Evolutionary conservation across 441 rosid genomes (phyloP).

Genomic region (Geranium incanum): DNA sequence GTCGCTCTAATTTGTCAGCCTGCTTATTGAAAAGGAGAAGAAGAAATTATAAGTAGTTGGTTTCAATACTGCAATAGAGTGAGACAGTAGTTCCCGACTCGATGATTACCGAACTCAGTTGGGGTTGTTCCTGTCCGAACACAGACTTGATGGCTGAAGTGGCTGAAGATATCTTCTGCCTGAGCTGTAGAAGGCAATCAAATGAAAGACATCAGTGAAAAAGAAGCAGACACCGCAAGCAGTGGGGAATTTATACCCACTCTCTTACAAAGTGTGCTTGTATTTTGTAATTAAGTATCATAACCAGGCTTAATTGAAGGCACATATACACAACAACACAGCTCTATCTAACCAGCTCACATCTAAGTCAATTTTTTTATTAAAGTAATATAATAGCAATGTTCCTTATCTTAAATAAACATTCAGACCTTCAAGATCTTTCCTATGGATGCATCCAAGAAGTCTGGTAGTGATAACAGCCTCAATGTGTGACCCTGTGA

Average conservation of each 20-base stretch:
- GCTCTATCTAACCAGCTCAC: too few relatives aligned
- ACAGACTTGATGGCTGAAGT: constrained; percentile 53
- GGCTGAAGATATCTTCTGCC: constrained; percentile 75
- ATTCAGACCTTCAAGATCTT: constrained; percentile 67
- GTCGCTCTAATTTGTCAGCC: constrained; percentile 50
- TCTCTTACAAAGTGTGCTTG: too few relatives aligned
- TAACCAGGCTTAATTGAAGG: too few relatives aligned
- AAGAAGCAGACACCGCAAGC: too few relatives aligned
- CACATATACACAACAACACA: too few relatives aligned
- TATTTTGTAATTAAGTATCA: too few relatives aligned
- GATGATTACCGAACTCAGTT: constrained; percentile 40
- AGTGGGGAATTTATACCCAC: background rate
- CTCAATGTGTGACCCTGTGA: constrained; percentile 83
- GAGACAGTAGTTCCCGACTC: background rate
- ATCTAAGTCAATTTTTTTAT: too few relatives aligned
- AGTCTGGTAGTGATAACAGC: constrained; percentile 86
- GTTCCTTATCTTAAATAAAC: background rate
- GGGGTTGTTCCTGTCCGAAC: constrained; percentile 46
- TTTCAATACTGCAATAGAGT: too few relatives aligned
- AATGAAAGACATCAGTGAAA: background rate
- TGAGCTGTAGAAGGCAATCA: constrained; percentile 48
- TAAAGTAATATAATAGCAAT: background rate
- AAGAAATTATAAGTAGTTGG: too few relatives aligned
- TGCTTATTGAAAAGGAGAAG: constrained; percentile 15
- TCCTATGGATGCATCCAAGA: constrained; percentile 89